Base-by-base conservation (phyloP, 768 basidiomycete species). In the Leccinum disarticulatum region DNA sequence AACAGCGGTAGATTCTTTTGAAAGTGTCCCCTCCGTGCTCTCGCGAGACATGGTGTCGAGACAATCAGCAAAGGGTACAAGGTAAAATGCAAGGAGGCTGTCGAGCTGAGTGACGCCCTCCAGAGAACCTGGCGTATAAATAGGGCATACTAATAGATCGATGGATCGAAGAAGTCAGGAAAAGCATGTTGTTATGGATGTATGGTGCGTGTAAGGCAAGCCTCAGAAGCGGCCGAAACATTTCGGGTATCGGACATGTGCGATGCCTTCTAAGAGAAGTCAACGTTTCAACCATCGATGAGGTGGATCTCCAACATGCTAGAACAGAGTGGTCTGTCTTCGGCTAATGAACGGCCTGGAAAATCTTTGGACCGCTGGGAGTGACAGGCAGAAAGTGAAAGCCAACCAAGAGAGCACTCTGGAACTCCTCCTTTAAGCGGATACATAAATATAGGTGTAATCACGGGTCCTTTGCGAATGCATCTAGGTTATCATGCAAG, bases 41-140 rank as follows among this genome's bases (percentile, higher is more conserved):
- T 61, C 46, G 52, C 46, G 27, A 36, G 62, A 58, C 67, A 68
- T 68, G 52, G 49, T 19, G 41, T 36, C 22, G 51, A 52, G 41
- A 27, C 43, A 22, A 22, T 15, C 11, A 19, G 50, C 13, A 35
- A 28, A 53, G n/a, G 47, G 36, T 25, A 28, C 25, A 41, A 46
- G 31, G 31, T 49, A 14, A 49, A 55, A 3, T 22, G 38, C 3
- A 31, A 27, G 38, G 25, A 54, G 19, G 4, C 3, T 49, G 30
- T 36, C 28, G 43, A 15, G 22, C 30, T 46, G 56, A 33, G 14
- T 43, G n/a, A 22, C 35, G 5, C 14, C 4, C 11, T 33, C 19
- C 28, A 35, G 36, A 25, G 6, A 28, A 38, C 17, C 30, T 57
- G 25, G 15, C 56, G 36, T 64, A 64, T 67, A 67, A 55, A 56